Evolutionary conservation across 2,329 filamentous ascomycete genomes (phyloP).

Genomic region (Scleromitrula shiraiana): DNA sequence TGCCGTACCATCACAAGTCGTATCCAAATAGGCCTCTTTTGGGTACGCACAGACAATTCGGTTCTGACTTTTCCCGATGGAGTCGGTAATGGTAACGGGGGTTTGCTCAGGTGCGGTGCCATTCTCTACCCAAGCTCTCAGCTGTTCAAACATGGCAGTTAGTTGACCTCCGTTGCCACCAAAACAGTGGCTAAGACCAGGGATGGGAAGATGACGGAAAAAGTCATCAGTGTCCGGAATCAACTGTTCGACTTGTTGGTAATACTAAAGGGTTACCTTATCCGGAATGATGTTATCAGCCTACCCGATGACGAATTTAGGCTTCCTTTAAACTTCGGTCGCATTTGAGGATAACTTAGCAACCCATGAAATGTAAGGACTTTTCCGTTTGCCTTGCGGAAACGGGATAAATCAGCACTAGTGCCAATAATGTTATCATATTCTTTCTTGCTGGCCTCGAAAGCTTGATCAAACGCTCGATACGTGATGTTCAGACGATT

Average conservation of each 20-base stretch:
- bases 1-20: too few species aligned
- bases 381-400: constrained; percentile 11
- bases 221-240: not conserved
- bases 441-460: not conserved
- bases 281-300: constrained; percentile 30
- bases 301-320: not conserved
- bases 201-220: not conserved
- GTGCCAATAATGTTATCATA: not conserved
- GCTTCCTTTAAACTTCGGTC: not conserved
- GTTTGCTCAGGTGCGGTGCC: not conserved
- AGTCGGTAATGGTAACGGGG: too few species aligned
- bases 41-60: too few species aligned
- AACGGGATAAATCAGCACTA: constrained; percentile 9
- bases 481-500: too few species aligned
- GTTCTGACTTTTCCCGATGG: too few species aligned
- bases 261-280: constrained; percentile 28
- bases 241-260: constrained; percentile 3
- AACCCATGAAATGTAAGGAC: constrained; percentile 14
- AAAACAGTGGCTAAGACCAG: not conserved
- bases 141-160: not conserved
- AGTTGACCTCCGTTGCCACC: not conserved
- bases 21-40: too few species aligned
- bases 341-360: not conserved
- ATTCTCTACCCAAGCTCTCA: not conserved
- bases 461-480: too few species aligned